Conservation (phyloP, 176 grass and related monocot genomes). For the Bolboschoenus planiculmis region DNA sequence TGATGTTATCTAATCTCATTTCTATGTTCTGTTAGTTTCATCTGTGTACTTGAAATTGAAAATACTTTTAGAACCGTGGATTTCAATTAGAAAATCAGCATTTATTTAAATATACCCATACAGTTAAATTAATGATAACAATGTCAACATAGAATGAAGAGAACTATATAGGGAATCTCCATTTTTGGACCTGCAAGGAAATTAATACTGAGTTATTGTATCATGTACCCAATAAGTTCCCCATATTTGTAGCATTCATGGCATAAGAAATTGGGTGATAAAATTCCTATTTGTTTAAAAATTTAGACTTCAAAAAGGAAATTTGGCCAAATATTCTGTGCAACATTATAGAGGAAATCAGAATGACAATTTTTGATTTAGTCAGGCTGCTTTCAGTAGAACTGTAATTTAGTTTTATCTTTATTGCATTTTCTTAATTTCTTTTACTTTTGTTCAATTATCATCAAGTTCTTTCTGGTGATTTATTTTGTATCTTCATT, state of each 20-base stretch:
- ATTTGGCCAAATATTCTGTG: background rate
- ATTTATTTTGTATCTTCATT: no score
- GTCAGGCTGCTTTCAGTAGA: no score
- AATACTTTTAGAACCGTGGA: no score
- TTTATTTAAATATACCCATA: background rate
- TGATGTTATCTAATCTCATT: background rate
- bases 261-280: background rate
- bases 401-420: no score
- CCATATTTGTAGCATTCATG: background rate
- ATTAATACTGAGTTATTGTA: background rate
- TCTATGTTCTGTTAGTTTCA: no score
- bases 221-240: background rate
- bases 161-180: background rate
- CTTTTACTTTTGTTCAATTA: no score
- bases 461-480: no score
- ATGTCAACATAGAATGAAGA: conserved; percentile 11
- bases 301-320: no score
- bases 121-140: background rate
- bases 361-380: background rate
- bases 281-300: background rate
- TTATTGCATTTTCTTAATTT: no score
- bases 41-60: no score
- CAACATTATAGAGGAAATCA: background rate
- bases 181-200: background rate
- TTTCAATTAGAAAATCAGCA: no score